These are phyloP conservation scores for Rhododendron molle DNA, from an alignment of 148 eudicot species.

Conservation along the genomic window DNA sequence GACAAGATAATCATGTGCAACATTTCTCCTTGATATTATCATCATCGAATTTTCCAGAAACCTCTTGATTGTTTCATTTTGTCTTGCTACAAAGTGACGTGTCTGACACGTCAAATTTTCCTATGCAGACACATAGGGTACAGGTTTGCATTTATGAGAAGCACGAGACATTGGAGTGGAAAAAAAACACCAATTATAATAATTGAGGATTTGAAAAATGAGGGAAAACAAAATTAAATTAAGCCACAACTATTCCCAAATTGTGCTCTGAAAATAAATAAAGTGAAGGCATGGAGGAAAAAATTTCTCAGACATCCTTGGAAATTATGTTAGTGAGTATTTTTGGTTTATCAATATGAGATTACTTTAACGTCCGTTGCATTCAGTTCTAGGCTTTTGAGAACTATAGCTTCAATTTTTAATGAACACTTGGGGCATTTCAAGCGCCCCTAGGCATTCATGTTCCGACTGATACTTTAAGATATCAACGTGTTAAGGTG, in stretches of 20 bases:
- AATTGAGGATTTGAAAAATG: neutral
- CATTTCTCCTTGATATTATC: neutral
- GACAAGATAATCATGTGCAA: neutral
- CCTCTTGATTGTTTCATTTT: neutral
- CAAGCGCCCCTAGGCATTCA: neutral
- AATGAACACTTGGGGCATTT: neutral
- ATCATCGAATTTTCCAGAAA: neutral
- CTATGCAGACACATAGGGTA: neutral
- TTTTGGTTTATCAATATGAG: neutral
- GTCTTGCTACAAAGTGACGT: neutral
- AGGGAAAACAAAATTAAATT: neutral
- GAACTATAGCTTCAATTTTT: neutral
- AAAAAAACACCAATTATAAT: neutral
- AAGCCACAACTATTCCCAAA: neutral
- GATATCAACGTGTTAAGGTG: neutral
- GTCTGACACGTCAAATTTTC: neutral
- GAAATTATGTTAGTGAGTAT: neutral
- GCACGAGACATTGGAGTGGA: neutral
- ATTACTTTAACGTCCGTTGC: neutral
- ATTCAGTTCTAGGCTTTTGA: neutral
- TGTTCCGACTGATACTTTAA: neutral
- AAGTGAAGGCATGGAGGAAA: neutral
- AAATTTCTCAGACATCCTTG: neutral
- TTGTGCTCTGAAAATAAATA: neutral
- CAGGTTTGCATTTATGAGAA: neutral